Percentiles rank a stretch among this genome's conserved stretches.
Conservation (phyloP, 768 basidiomycete species). For the Stropharia rugosoannulata region DNA sequence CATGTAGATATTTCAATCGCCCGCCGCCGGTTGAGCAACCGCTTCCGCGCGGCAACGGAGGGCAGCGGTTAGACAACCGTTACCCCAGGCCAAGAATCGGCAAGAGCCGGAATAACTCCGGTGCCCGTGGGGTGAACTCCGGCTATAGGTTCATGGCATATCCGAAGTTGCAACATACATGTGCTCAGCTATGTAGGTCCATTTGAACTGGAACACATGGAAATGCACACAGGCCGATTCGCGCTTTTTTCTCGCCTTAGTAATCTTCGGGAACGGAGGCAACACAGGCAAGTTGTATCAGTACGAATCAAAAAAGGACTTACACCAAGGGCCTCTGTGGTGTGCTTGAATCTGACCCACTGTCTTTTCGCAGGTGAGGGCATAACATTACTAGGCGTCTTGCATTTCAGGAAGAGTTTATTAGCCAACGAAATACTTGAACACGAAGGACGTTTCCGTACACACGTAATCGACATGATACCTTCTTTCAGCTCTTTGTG, state of each 20-base stretch:
- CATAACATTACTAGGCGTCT: background rate
- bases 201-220: too few species aligned
- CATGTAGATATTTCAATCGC: background rate
- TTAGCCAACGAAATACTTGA: background rate
- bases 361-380: background rate
- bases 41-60: background rate
- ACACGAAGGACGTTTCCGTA: background rate
- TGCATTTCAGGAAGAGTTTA: too few species aligned
- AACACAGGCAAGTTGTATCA: too few species aligned
- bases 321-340: slow-evolving; percentile 23
- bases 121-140: too few species aligned
- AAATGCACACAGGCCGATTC: too few species aligned
- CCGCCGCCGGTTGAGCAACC: background rate
- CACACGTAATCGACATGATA: background rate
- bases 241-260: too few species aligned
- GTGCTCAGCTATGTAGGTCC: too few species aligned
- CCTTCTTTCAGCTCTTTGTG: background rate
- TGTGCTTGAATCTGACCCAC: slow-evolving; percentile 10
- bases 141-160: too few species aligned
- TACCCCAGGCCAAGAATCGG: too few species aligned
- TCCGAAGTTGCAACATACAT: too few species aligned
- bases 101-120: too few species aligned
- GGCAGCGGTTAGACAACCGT: background rate
- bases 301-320: slow-evolving; percentile 5
- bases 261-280: too few species aligned